Conservation (phyloP, 257 asterid species). For the Gynochthodes officinalis region DNA sequence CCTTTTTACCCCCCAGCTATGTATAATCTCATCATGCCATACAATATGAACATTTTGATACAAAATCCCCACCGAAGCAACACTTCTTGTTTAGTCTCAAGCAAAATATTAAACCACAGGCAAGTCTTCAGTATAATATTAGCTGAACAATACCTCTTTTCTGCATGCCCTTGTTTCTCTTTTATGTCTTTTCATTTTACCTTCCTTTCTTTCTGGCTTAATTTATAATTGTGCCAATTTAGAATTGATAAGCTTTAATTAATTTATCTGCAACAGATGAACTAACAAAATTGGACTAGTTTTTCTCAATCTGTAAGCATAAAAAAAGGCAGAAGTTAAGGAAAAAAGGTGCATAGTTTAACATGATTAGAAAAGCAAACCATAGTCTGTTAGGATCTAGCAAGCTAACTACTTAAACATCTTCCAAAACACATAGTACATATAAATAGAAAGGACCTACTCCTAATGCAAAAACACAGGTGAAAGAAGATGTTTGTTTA, state of each 20-base stretch:
- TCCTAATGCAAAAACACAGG: background rate
- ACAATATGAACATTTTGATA: background rate
- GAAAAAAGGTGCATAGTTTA: background rate
- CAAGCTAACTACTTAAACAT: constrained; percentile 6
- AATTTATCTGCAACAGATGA: too few relatives aligned
- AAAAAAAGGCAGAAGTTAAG: background rate
- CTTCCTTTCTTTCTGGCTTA: too few relatives aligned
- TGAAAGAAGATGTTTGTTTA: constrained; percentile 24
- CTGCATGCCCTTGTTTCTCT: too few relatives aligned
- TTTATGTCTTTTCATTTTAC: too few relatives aligned
- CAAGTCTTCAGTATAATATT: too few relatives aligned
- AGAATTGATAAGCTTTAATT: too few relatives aligned
- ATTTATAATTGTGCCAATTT: too few relatives aligned
- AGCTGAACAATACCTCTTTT: too few relatives aligned
- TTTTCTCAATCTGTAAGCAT: background rate
- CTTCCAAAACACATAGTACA: constrained; percentile 5
- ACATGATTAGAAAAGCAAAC: background rate
- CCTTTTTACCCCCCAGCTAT: too few relatives aligned
- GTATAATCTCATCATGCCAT: too few relatives aligned
- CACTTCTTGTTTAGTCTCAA: background rate
- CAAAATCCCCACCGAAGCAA: background rate
- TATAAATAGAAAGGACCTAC: background rate
- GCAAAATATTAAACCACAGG: background rate
- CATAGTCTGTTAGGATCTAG: constrained; percentile 5
- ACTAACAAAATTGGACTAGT: background rate